Base-by-base conservation (phyloP, 495 filamentous ascomycete species). In the Halenospora varia region DNA sequence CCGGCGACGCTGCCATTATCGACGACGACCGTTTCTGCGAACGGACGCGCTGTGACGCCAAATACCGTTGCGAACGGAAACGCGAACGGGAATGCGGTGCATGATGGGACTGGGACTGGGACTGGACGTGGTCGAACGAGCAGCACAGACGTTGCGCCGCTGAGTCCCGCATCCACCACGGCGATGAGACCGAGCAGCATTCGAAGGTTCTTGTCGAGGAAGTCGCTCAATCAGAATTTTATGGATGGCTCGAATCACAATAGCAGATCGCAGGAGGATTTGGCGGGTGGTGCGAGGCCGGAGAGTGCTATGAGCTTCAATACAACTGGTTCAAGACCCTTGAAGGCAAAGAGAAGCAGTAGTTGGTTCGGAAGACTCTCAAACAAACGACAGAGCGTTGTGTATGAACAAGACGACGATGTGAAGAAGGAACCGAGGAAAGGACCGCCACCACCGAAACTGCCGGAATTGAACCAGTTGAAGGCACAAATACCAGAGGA, bases 381-480 rank as follows among this genome's bases (percentile, higher is more conserved):
- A 17, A 48, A 56, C 41, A 39, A 48, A 56, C 41, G 22, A 18
- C n/a, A 53, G 26, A 20, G 17, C 10, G 18, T 55, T 62, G 22
- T 67, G 55, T 52, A 65, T 64, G 63, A 49, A 52, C 59, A 42
- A n/a, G 26, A 62, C 1, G 20, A 46, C 49, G 24, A 49, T 29
- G 15, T 40, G 13, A 45, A 45, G 50, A 40, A 6, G 22, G n/a
- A 25, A 46, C 72, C 73, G 48, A 70, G 75, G 22, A 64, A 60
- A 49, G 73, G 74, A 42, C 73, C 78, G 11, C 82, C 82, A 46
- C 81, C 82, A 11, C 82, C 82, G 17, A 83, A 77, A 72, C 75
- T 86, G 41, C 82, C 82, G 47, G 81, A 86, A 55, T 72, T 84
- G 56, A 75, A 69, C 58, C 73, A 73, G 26, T 69, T 82, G 51